These are phyloP conservation scores for Monosporascus cannonballus DNA, from an alignment of 2,329 filamentous ascomycete species.

Conservation along the genomic window DNA sequence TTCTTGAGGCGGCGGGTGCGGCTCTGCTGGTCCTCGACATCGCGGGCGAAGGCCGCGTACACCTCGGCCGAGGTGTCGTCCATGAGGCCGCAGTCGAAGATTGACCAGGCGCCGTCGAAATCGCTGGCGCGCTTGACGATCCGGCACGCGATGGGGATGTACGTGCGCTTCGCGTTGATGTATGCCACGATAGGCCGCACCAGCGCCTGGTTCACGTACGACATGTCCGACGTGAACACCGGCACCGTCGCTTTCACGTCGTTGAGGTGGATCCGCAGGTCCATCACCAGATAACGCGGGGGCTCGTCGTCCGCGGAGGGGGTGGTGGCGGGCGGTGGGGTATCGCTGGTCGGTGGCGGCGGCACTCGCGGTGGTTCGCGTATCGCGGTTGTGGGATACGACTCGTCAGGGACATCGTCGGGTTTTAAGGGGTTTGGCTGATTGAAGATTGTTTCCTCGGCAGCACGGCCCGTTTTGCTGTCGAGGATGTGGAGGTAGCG, in stretches of 20 bases:
- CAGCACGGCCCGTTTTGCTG: constrained; percentile 29
- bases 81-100: constrained; percentile 90
- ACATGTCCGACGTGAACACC: constrained; percentile 84
- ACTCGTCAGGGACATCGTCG: constrained; percentile 8
- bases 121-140: constrained; percentile 85
- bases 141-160: constrained; percentile 91
- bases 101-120: constrained; percentile 92
- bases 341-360: constrained; percentile 1
- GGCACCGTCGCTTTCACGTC: constrained; percentile 90
- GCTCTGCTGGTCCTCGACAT: constrained; percentile 84
- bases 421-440: constrained; percentile 10
- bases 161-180: constrained; percentile 91
- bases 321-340: neutral
- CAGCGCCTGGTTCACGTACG: constrained; percentile 92
- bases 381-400: constrained; percentile 2
- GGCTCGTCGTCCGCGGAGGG: constrained; percentile 41
- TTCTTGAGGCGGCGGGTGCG: constrained; percentile 85
- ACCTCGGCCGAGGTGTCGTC: constrained; percentile 90
- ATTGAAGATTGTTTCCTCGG: constrained; percentile 17
- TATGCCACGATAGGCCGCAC: constrained; percentile 96
- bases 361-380: constrained; percentile 1
- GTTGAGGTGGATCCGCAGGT: constrained; percentile 90
- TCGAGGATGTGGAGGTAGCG: constrained; percentile 57
- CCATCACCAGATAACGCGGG: constrained; percentile 82
- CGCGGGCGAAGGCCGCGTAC: constrained; percentile 87